These are phyloP conservation scores for Apium graveolens DNA, from an alignment of 129 eudicot species.

Conservation along the genomic window DNA sequence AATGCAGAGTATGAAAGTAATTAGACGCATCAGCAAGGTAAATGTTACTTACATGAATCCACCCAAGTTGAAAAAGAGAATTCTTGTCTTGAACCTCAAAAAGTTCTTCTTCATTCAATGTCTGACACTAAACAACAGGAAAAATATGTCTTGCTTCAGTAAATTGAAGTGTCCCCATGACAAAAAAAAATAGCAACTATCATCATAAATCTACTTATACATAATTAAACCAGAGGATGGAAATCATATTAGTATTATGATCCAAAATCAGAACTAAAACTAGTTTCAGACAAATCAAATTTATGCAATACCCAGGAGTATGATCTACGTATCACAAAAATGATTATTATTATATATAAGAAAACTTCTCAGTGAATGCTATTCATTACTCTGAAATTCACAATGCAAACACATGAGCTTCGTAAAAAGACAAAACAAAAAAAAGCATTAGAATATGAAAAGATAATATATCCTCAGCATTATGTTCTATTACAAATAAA, in stretches of 20 bases:
- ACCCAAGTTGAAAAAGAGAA: conserved; percentile 86
- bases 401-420: background rate
- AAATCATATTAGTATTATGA: background rate
- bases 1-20: background rate
- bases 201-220: background rate
- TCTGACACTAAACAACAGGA: conserved; percentile 68
- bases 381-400: background rate
- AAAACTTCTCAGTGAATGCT: background rate
- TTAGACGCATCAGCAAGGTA: conserved; percentile 1
- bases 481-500: background rate
- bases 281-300: background rate
- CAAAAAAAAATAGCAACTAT: background rate
- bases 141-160: background rate
- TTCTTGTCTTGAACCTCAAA: conserved; percentile 87
- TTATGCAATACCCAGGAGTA: background rate
- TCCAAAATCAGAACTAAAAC: background rate
- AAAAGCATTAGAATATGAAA: background rate
- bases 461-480: background rate
- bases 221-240: background rate
- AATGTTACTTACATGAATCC: conserved; percentile 86
- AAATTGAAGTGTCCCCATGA: background rate
- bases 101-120: conserved; percentile 91
- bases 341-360: background rate
- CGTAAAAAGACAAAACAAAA: background rate
- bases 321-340: background rate